A percentile compares a stretch with the other conserved stretches of the same genome.
Conservation (phyloP, 2,329 filamentous ascomycete species). For the Aulographum hederae region DNA sequence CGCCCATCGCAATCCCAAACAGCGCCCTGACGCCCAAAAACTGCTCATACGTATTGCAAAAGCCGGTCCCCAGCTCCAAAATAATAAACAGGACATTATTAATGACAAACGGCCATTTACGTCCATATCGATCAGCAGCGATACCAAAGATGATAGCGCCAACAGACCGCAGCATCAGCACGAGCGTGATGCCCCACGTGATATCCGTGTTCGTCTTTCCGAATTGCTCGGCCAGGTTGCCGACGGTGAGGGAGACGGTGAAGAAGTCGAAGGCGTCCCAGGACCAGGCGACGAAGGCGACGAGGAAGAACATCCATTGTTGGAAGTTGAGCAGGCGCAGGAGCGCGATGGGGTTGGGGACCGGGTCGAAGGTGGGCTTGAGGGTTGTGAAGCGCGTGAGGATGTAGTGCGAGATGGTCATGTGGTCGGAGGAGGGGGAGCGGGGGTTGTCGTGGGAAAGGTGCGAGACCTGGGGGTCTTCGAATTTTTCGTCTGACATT, state of each 20-base stretch:
- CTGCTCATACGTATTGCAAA: conserved; percentile 36
- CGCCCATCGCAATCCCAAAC: conserved; percentile 45
- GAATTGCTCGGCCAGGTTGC: conserved; percentile 33
- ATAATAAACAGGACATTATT: conserved; percentile 44
- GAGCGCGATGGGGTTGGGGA: conserved; percentile 30
- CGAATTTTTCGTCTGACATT: no score
- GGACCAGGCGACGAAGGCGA: conserved; percentile 21
- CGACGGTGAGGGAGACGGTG: conserved; percentile 15
- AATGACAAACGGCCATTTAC: conserved; percentile 38
- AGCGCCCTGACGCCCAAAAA: conserved; percentile 41
- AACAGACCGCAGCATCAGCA: conserved; percentile 42
- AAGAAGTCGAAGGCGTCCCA: conserved; percentile 53
- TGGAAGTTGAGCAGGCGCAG: conserved; percentile 12
- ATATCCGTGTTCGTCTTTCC: conserved; percentile 36
- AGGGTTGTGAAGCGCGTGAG: conserved; percentile 29
- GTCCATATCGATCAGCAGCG: conserved; percentile 32
- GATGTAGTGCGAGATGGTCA: conserved; percentile 25
- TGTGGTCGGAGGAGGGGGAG: no score
- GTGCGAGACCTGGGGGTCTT: no score
- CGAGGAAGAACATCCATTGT: conserved; percentile 8
- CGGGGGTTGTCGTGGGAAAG: no score
- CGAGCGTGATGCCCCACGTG: conserved; percentile 38
- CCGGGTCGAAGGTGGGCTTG: conserved; percentile 30
- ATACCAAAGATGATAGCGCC: conserved; percentile 39
- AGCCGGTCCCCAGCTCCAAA: conserved; percentile 41